Evolutionary conservation across 805 yeast species (phyloP), one percentile per base, ranked within the genome.

Genomic region (Myxozyma vanderwaltii): DNA sequence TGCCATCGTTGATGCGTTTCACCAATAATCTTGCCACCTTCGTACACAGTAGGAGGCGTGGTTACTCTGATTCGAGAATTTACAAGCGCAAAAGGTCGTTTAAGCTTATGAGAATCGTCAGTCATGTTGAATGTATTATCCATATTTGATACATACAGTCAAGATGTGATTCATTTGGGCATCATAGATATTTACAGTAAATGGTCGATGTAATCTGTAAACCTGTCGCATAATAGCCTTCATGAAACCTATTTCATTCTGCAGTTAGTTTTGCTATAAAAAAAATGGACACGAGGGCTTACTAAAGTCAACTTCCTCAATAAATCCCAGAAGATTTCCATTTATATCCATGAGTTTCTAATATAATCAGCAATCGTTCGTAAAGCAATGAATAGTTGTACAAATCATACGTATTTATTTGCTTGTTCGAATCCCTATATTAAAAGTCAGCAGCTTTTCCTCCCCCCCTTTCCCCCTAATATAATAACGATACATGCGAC

Each of bases 1-100:
- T 94, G 98, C 97, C 97, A 94, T 64, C 87, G 85, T 73, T 94
- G 99, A 4, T 88, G 83, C 27, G 89, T 82, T 71, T 92, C 97
- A 0, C 98, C 98, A 19, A 94, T 76, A 0, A 76, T 70, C 0
- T 79, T 81, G 13, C 35, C 59, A 49, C 79, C 82, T 40, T 74
- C 73, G 58, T 77, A 74, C 10, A 74, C 66, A 23, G 75, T 68
- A 48, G 78, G 76, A 38, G 67, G 59, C 4, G 96, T 95, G 49
- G 86, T 71, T 6, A 81, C 83, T 70, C 87, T 86, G 66, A 94
- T 88, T 69, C 86, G 92, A 0, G 97, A 90, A 71, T 94, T 94
- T 64, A 94, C 88, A 68, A 88, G 82, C 38, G 94, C 85, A 70
- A 94, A 92, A 3, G 91, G 94, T 66, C 99, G 79, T 60, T 83